These are phyloP conservation scores for Starmerella roubikii DNA, from an alignment of 805 yeast species.

Conservation along the genomic window DNA sequence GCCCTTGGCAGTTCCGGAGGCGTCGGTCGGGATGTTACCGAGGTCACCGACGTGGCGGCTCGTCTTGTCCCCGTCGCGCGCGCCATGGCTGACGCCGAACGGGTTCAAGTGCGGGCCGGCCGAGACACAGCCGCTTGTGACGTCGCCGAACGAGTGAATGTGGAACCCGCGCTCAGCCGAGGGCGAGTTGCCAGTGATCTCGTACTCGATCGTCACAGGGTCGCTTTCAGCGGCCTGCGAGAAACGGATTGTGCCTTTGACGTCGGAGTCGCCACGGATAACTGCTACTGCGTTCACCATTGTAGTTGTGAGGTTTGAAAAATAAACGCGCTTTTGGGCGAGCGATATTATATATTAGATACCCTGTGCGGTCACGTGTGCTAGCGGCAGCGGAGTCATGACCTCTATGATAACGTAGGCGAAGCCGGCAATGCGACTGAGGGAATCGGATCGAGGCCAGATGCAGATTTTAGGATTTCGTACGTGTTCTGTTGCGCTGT, in stretches of 20 bases:
- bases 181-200: constrained; percentile 77
- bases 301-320: neutral
- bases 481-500: too few relatives aligned
- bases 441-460: too few relatives aligned
- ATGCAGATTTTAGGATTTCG: too few relatives aligned
- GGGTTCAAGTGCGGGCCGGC: constrained; percentile 98
- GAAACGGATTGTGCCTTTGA: constrained; percentile 74
- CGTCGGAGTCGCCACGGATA: constrained; percentile 86
- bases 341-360: too few relatives aligned
- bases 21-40: constrained; percentile 86
- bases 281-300: constrained; percentile 59
- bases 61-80: constrained; percentile 55
- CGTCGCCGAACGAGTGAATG: constrained; percentile 95
- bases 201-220: constrained; percentile 79
- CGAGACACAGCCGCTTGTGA: constrained; percentile 97
- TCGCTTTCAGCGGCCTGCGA: constrained; percentile 68
- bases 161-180: constrained; percentile 83
- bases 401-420: too few relatives aligned
- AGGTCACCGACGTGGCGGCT: constrained; percentile 79
- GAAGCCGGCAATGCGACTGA: too few relatives aligned
- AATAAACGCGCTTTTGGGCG: neutral
- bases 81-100: constrained; percentile 69
- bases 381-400: too few relatives aligned
- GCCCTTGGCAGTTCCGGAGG: constrained; percentile 84
- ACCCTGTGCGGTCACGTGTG: too few relatives aligned